phyloP scores from a whole-genome alignment of 2,329 filamentous ascomycete species.

The Neonectria coccinea region DNA sequence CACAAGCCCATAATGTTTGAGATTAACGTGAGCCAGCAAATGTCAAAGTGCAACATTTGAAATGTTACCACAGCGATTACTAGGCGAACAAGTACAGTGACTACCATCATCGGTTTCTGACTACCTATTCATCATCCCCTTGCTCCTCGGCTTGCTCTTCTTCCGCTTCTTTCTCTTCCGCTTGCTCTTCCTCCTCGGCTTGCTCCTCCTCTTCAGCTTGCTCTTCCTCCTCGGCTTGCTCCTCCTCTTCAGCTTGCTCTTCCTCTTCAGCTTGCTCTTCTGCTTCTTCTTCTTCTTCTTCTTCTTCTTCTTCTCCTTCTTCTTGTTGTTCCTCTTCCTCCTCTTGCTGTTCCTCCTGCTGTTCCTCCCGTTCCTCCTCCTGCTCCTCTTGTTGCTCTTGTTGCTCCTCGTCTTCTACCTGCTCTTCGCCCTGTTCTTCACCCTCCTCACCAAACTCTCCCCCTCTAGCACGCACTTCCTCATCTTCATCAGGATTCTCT shows the following conservation, averaged over 20 bases:
- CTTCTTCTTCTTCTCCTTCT: too few relatives aligned
- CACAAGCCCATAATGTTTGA: too few relatives aligned
- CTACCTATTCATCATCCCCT: not conserved
- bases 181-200: too few relatives aligned
- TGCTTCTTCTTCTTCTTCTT: too few relatives aligned
- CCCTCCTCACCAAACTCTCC: slow-evolving; percentile 1
- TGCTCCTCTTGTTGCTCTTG: slow-evolving; percentile 6
- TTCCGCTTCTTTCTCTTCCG: not conserved
- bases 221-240: too few relatives aligned
- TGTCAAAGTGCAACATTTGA: too few relatives aligned
- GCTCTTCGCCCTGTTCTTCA: not conserved
- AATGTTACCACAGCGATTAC: too few relatives aligned
- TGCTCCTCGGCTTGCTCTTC: not conserved
- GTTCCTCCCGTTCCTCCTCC: slow-evolving; percentile 28
- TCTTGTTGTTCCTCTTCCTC: slow-evolving; percentile 2
- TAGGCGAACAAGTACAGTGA: not conserved
- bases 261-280: not conserved
- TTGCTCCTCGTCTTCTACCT: not conserved
- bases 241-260: not conserved
- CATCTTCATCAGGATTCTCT: not conserved
- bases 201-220: too few relatives aligned
- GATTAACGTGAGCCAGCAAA: too few relatives aligned
- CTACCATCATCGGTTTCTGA: not conserved
- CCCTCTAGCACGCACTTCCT: not conserved
- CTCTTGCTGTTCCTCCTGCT: slow-evolving; percentile 28